These are phyloP conservation scores for Camelina laxa DNA, from an alignment of 345 rosid species.

Conservation along the genomic window DNA sequence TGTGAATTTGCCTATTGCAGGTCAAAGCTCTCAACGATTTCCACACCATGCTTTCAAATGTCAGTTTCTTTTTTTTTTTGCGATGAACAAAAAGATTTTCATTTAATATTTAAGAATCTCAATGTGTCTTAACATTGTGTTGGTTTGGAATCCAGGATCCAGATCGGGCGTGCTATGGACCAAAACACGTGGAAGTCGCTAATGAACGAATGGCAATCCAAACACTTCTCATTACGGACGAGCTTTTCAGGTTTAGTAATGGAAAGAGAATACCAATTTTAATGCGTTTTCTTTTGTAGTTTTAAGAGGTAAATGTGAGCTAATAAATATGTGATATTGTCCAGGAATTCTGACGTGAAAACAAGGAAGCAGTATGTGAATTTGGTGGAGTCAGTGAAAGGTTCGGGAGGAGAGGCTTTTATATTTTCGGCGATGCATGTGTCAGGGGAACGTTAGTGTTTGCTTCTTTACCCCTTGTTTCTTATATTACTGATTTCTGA, in stretches of 20 bases:
- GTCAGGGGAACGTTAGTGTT: constrained; percentile 90
- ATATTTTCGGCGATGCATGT: constrained; percentile 94
- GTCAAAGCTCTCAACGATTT: constrained; percentile 88
- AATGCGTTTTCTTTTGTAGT: not conserved
- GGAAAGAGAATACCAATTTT: not conserved
- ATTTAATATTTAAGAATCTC: not conserved
- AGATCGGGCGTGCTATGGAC: constrained; percentile 92
- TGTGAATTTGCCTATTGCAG: constrained; percentile 47
- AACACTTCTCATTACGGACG: constrained; percentile 90
- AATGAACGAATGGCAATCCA: constrained; percentile 96
- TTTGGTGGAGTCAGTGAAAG: constrained; percentile 78
- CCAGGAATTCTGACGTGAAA: constrained; percentile 76
- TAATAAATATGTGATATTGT: not conserved
- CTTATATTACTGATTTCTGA: not conserved
- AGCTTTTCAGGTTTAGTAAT: constrained; percentile 75
- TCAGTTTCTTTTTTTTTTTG: constrained; percentile 56
- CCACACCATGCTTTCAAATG: constrained; percentile 91
- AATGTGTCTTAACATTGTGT: not conserved
- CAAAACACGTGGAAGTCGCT: constrained; percentile 97
- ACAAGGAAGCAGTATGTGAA: constrained; percentile 70
- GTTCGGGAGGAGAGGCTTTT: constrained; percentile 73
- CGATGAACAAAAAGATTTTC: not conserved
- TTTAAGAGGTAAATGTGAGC: not conserved
- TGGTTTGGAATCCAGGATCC: constrained; percentile 55
- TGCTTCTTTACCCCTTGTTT: not conserved